Evolutionary conservation across 192 early-diverging fungal genomes (phyloP), one percentile per base, ranked within the genome.

Genomic region (Chytriomyces hyalinus): DNA sequence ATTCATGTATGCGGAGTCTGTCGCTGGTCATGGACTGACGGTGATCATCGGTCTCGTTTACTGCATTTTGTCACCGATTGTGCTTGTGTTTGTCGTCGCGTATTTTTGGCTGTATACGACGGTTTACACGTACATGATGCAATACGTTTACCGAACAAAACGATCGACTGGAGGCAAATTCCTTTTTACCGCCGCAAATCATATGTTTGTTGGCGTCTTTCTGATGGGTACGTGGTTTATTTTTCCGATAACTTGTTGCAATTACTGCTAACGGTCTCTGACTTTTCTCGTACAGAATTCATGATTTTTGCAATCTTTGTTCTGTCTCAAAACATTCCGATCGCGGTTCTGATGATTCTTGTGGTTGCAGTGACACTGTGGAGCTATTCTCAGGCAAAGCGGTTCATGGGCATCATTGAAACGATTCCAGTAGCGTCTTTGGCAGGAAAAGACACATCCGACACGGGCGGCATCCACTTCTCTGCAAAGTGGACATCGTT

Each of bases 111-210:
- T 95, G 20, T 89, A 87, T 36, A 91, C 90, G 67, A 66, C 94
- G 61, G 93, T 94, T 9, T 96, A 93, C 78, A 78, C 86, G 0
- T 93, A 97, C 82, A 92, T 94, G 79, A 92, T 97, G 77, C 20
- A 93, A 88, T 50, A 81, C 92, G 53, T 94, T 4, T 85, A 81
- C 73, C 47, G 36, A 15, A 79, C 77, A 45, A 15, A 74, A 57
- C n/a, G 22, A 10, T 49, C 77, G n/a, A 84, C 82, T 15, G 85
- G 85, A 15, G 85, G 82, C 6, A 26, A 50, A 46, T 80, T 80
- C 60, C 67, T 86, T 50, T 78, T 80, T 68, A 67, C 73, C 15
- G 78, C 80, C 17, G 81, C 77, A 13, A 46, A 70, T 65, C 85
- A 86, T 26, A 63, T 82, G 15, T 86, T 84, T 70, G 66, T 75